These are phyloP conservation scores for Thielaviopsis cerberus DNA, from an alignment of 2,329 filamentous ascomycete species.

Conservation along the genomic window DNA sequence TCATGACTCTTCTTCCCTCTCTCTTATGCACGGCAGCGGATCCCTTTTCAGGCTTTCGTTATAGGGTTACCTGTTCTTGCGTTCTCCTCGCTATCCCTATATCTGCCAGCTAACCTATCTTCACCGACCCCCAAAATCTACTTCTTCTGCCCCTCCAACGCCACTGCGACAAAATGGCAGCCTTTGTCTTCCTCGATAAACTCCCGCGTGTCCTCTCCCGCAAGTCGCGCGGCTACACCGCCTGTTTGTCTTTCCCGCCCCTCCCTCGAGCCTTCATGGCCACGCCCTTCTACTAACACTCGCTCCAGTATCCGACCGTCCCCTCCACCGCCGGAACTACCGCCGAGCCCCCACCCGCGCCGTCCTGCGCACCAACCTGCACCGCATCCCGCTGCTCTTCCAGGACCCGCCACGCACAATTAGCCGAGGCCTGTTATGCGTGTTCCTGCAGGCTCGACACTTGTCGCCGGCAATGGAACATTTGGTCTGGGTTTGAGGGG, in stretches of 20 bases:
- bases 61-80: too few species aligned
- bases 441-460: conserved; percentile 4
- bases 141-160: not conserved
- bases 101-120: too few species aligned
- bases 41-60: too few species aligned
- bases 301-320: not conserved
- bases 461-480: conserved; percentile 4
- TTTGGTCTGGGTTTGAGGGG: conserved; percentile 1
- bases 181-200: not conserved
- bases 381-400: not conserved
- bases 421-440: not conserved
- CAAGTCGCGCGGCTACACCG: not conserved
- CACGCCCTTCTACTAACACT: not conserved
- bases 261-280: not conserved
- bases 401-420: not conserved
- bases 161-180: not conserved
- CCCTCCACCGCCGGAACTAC: not conserved
- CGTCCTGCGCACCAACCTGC: not conserved
- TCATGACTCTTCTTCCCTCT: too few species aligned
- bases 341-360: not conserved
- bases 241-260: not conserved
- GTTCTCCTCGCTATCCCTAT: too few species aligned
- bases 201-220: not conserved
- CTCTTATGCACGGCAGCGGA: too few species aligned
- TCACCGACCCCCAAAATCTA: too few species aligned